These are phyloP conservation scores for Epichloe aotearoae DNA, from an alignment of 2,329 filamentous ascomycete genomes.

Conservation along the genomic window DNA sequence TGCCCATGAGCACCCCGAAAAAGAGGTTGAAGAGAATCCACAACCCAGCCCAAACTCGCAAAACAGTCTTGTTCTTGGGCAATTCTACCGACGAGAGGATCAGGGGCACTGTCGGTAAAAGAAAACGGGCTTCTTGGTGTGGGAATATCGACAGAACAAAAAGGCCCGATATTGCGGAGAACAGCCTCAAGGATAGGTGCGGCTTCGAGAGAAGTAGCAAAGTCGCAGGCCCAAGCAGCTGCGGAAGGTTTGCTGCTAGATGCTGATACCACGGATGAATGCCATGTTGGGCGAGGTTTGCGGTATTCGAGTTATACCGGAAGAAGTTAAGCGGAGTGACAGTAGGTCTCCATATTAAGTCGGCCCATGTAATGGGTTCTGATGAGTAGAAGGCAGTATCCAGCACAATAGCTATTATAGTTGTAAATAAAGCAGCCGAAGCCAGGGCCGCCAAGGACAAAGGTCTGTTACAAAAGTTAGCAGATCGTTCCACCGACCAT, in stretches of 20 bases:
- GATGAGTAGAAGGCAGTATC: constrained; percentile 76
- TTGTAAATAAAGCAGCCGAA: constrained; percentile 52
- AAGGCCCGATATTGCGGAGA: constrained; percentile 61
- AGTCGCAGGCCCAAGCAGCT: constrained; percentile 58
- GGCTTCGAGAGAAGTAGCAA: constrained; percentile 45
- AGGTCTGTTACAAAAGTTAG: constrained; percentile 29
- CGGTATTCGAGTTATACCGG: constrained; percentile 55
- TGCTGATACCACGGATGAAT: constrained; percentile 72
- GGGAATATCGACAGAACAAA: constrained; percentile 59
- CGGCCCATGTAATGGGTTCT: constrained; percentile 49
- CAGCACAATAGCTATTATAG: constrained; percentile 59
- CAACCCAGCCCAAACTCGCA: constrained; percentile 40
- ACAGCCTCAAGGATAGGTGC: constrained; percentile 47
- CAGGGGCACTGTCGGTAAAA: constrained; percentile 64
- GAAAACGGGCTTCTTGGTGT: constrained; percentile 69
- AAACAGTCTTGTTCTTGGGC: constrained; percentile 37
- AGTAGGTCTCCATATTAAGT: constrained; percentile 50
- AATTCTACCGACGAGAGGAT: constrained; percentile 60
- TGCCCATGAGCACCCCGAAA: constrained; percentile 62
- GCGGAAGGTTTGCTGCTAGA: constrained; percentile 52
- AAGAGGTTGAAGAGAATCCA: constrained; percentile 61
- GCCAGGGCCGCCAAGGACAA: constrained; percentile 49
- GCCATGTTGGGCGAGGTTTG: constrained; percentile 63
- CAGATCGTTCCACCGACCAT: background rate
- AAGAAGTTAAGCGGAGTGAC: constrained; percentile 71